Evolutionary conservation across 2,329 filamentous ascomycete genomes (phyloP).

Genomic region (Neonectria hederae): DNA sequence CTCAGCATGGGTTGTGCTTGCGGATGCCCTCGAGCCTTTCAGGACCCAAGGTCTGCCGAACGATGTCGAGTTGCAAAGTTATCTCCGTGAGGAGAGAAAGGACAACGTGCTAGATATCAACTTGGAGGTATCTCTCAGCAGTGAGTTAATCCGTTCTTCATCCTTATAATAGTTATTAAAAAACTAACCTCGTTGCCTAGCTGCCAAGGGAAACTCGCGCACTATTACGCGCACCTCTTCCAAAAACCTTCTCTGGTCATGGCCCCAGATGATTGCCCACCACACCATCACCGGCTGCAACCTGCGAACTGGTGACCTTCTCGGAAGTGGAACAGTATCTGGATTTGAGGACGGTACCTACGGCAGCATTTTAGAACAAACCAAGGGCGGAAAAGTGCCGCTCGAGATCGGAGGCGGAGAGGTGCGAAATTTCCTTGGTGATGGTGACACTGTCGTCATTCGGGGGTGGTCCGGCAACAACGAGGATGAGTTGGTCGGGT

Average conservation of each 20-base stretch:
- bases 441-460: conserved; percentile 34
- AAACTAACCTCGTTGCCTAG: conserved; percentile 26
- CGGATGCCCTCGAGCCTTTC: conserved; percentile 61
- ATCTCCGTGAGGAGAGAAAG: conserved; percentile 64
- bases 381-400: conserved; percentile 70
- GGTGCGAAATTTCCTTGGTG: conserved; percentile 34
- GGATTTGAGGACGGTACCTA: conserved; percentile 70
- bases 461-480: conserved; percentile 28
- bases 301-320: conserved; percentile 75
- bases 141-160: conserved; percentile 39
- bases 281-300: conserved; percentile 82
- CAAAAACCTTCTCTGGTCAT: conserved; percentile 75
- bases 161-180: not conserved
- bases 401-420: conserved; percentile 73
- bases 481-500: conserved; percentile 29
- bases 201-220: conserved; percentile 45
- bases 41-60: conserved; percentile 42
- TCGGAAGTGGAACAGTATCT: conserved; percentile 80
- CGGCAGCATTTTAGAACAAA: conserved; percentile 79
- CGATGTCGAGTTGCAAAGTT: conserved; percentile 46
- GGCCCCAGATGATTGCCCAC: conserved; percentile 85
- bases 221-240: conserved; percentile 41
- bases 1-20: conserved; percentile 69
- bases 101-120: conserved; percentile 50
- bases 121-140: conserved; percentile 50